These are phyloP conservation scores for Meredithiella fracta DNA, from an alignment of 2,329 filamentous ascomycete species.

Conservation along the genomic window DNA sequence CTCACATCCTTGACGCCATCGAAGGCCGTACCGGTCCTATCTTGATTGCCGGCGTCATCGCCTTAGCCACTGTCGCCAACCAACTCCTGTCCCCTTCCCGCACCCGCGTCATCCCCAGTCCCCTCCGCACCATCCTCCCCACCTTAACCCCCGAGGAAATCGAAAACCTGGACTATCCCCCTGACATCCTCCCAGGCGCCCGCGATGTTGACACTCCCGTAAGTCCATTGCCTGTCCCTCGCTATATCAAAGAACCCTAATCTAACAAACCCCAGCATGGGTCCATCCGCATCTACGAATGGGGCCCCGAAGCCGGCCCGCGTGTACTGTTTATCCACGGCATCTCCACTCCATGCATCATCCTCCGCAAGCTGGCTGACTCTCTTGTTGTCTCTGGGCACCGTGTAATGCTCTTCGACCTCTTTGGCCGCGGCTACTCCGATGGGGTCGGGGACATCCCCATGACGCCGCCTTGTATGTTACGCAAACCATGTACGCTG, in stretches of 20 bases:
- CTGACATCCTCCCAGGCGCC: slow-evolving; percentile 52
- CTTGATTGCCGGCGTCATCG: slow-evolving; percentile 27
- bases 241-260: not conserved
- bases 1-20: slow-evolving; percentile 5
- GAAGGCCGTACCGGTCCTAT: slow-evolving; percentile 18
- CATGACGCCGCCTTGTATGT: slow-evolving; percentile 61
- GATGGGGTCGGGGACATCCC: slow-evolving; percentile 46
- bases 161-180: slow-evolving; percentile 37
- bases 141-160: slow-evolving; percentile 23
- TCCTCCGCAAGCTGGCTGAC: slow-evolving; percentile 50
- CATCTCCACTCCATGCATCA: slow-evolving; percentile 67
- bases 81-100: slow-evolving; percentile 26
- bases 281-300: slow-evolving; percentile 64
- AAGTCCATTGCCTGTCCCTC: not conserved
- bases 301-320: slow-evolving; percentile 54
- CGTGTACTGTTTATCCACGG: slow-evolving; percentile 70
- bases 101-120: slow-evolving; percentile 27
- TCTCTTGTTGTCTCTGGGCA: slow-evolving; percentile 52
- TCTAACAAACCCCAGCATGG: slow-evolving; percentile 38
- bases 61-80: slow-evolving; percentile 23
- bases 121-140: slow-evolving; percentile 27
- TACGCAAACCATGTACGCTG: slow-evolving; percentile 52
- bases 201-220: slow-evolving; percentile 56
- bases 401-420: slow-evolving; percentile 65
- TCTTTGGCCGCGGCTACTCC: slow-evolving; percentile 53